Evolutionary conservation across 1,284 basidiomycete species (phyloP), one percentile per base, ranked within the genome.

Genomic region (Trichosporon ovoides): DNA sequence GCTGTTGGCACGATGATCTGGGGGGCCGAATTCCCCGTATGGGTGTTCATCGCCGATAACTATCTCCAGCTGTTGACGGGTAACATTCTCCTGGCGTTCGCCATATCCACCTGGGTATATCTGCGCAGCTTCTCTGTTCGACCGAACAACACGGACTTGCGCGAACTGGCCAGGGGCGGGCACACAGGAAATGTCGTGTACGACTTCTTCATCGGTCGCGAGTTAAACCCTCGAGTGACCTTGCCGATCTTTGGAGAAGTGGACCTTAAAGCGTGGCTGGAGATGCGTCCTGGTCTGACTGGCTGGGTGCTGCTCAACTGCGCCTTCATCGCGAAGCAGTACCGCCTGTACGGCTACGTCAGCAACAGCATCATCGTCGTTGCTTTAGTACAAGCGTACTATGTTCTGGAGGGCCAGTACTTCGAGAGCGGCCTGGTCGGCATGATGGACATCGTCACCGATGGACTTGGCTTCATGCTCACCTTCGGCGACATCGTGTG

Each of bases 181-280:
- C 46, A 50, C 20, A 56, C 37, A 7, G 55, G 55, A 36, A 56
- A 38, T 19, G 48, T 40, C 48, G 50, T 56, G 35, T 56, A 56
- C 48, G 55, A 56, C 55, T 56, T 51, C 16, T 56, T 38, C 48
- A 56, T 56, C 10, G 55, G 55, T 4, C 55, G 55, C 48, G 55
- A 56, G 37, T 48, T 56, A n/a, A 56, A 56, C 37, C 55, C 55
- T 6, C 55, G 55, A 24, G 55, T 56, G 18, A 56, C 36, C 13
- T 36, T 56, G 36, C 55, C 55, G 7, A 34, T 56, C 55, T 34
- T 56, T 19, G 55, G 55, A 14, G 55, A 56, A 20, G 22, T 56
- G 57, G 55, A 70, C 40, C 60, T 77, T 60, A 61, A 64, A 53
- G 57, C 68, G 13, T 66, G 63, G 65, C 57, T 69, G 36, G 56